Evolutionary conservation across 768 basidiomycete genomes (phyloP), one percentile per base, ranked within the genome.

Genomic region (Dacryopinax spathularia): DNA sequence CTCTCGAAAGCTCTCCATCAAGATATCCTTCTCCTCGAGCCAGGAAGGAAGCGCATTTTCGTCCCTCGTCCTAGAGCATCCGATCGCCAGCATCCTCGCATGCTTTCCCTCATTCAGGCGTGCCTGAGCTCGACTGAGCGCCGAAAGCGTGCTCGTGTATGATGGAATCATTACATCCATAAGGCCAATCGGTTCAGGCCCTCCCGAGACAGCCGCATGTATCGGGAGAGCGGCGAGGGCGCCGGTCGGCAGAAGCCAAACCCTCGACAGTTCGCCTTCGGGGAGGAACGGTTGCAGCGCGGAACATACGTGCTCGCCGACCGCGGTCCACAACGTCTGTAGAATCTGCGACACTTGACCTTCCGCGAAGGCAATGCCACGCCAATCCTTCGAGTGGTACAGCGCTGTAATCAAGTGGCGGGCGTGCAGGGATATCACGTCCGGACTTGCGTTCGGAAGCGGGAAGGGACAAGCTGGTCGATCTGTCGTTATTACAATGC

Each of bases 401-500:
- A n/a, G n/a, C n/a, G n/a, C n/a, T n/a, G n/a, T n/a, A n/a, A n/a
- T n/a, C n/a, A n/a, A n/a, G n/a, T n/a, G n/a, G n/a, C n/a, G n/a
- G n/a, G 48, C 25, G 48, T 56, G 48, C 48, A 56, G 25, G n/a
- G n/a, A n/a, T n/a, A n/a, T n/a, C n/a, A n/a, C n/a, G n/a, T n/a
- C n/a, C n/a, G n/a, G n/a, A n/a, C n/a, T n/a, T n/a, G n/a, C 29
- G 22, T 18, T 31, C 25, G 13, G 48, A 2, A 56, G 22, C 29
- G 48, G 25, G 10, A 56, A 22, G 3, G 31, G 25, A 9, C 18
- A 29, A 6, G 31, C 48, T 6, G 48, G 48, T 15, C 6, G 13
- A 20, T 56, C 5, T 13, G 7, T 15, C 25, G 13, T 13, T 25
- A 78, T 68, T 13, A 77, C 73, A 29, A 79, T 29, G 0, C 76